These are phyloP conservation scores for Takakia lepidozioides DNA, from an alignment of 225 moss, liverwort and hornwort genomes.

Conservation along the genomic window DNA sequence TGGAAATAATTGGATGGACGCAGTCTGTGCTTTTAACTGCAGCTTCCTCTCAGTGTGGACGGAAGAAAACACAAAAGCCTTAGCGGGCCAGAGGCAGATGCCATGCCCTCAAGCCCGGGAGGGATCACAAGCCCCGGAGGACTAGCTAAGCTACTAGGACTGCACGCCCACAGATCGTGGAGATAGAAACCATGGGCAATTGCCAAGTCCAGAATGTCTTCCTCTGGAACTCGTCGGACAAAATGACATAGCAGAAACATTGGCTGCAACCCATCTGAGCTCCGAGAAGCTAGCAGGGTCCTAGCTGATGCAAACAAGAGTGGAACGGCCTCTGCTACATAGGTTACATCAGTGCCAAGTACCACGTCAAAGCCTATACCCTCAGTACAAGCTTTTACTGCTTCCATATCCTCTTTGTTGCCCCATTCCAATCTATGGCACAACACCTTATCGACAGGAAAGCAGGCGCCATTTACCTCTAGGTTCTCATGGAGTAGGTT, in stretches of 20 bases:
- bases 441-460: conserved; percentile 31
- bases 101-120: no score
- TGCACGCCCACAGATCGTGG: conserved; percentile 2
- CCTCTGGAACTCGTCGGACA: conserved; percentile 58
- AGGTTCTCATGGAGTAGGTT: conserved; percentile 63
- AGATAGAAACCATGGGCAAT: conserved; percentile 47
- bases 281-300: conserved; percentile 30
- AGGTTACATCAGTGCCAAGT: conserved; percentile 83
- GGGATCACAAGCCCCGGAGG: no score
- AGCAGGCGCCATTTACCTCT: conserved; percentile 45
- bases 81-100: no score
- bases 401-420: conserved; percentile 40
- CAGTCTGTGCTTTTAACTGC: no score
- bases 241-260: conserved; percentile 62
- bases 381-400: conserved; percentile 19
- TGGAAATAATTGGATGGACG: no score
- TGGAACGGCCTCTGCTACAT: conserved; percentile 79
- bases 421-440: conserved; percentile 71
- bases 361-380: conserved; percentile 54
- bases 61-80: no score
- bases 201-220: conserved; percentile 56
- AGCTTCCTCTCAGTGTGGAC: no score
- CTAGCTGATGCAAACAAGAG: conserved; percentile 69
- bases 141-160: no score
- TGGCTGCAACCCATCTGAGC: conserved; percentile 3